Base-by-base conservation (phyloP, 768 basidiomycete species). In the Leccinum broughii region DNA sequence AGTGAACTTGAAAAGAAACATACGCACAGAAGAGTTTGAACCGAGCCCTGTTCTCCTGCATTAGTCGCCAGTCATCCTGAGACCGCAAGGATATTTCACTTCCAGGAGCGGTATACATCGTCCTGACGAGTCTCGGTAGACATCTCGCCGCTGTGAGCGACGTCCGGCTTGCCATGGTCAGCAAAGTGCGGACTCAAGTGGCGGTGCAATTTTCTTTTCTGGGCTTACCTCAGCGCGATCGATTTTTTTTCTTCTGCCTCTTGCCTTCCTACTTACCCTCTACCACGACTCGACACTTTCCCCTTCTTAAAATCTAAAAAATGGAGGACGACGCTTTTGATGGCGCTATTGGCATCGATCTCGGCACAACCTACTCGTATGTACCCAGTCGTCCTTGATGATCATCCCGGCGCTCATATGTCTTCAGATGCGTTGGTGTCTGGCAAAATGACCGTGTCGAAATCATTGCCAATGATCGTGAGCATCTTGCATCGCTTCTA, bases 371-470 rank as follows among this genome's bases (percentile, higher is more conserved):
- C 68, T 98, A 98, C 87, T 93, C 92, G 90, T 93, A 74, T 68
- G 88, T 76, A 55, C 55, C 15, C 13, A 48, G 17, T 35, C 34
- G 17, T 35, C 34, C 49, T 66, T 26, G 32, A 61, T 60, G 54
- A 63, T 71, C 70, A 64, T 65, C 51, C 28, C 35, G 28, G 56
- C 13, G 70, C 69, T 68, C 57, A 64, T 61, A 57, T 62, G 57
- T 68, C 55, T 70, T 39, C 68, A 96, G 94, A 52, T 98, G 95
- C 77, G 96, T 98, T 69, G 96, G 94, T 82, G 95, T 98, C 72
- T 98, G 95, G 95, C 93, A 96, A 85, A 95, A 97, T 78, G 96
- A 98, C 85, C 94, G 96, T 72, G 95, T 98, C 71, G 95, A 98
- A 78, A 98, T 98, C 82, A 98, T 98, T 75, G 90, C 93, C 81